Evolutionary conservation across 164 flowering plant genomes (phyloP), one percentile per base, ranked within the genome.

Genomic region (Annona squamosa): DNA sequence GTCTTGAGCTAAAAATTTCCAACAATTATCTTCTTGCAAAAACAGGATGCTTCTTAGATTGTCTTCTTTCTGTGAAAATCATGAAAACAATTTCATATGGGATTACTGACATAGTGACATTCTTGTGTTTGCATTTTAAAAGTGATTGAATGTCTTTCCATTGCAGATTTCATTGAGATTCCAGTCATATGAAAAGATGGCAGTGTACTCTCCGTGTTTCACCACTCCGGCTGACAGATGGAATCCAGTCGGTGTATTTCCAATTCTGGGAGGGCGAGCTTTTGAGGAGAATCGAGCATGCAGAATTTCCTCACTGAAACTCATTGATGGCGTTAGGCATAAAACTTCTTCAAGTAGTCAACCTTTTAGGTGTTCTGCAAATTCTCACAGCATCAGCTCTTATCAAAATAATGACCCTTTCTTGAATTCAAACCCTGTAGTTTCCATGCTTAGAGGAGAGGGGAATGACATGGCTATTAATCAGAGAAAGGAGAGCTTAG

Each of bases 381-480:
- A 84, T 45, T 85, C 96, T 3, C 84, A 88, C 69, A 86, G 76
- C 75, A 74, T 84, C 44, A 86, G 78, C 69, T 82, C 86, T 3
- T 82, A 82, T 70, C 85, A 81, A 4, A 86, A 74, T 63, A 88
- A 84, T 73, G 97, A 91, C 80, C 88, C 92, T 64, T 90, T 90
- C 81, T 84, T 91, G 75, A 82, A 87, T 79, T 84, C 87, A 3
- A 97, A 90, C 69, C 96, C 94, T 0, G 97, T 92, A 75, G 82
- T 92, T 13, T 88, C 98, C 16, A 76, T 95, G 93, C 97, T 95
- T 45, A 84, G 97, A 82, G 95, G 86, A 65, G 76, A 90, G 68
- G 87, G 86, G 68, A 89, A 68, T 74, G 82, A 77, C 41, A 77
- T 82, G 0, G 57, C 79, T 59, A 78, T 69, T 76, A 83, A 75